These are phyloP conservation scores for Calonectria naviculata DNA, from an alignment of 2,329 filamentous ascomycete genomes.

Conservation along the genomic window DNA sequence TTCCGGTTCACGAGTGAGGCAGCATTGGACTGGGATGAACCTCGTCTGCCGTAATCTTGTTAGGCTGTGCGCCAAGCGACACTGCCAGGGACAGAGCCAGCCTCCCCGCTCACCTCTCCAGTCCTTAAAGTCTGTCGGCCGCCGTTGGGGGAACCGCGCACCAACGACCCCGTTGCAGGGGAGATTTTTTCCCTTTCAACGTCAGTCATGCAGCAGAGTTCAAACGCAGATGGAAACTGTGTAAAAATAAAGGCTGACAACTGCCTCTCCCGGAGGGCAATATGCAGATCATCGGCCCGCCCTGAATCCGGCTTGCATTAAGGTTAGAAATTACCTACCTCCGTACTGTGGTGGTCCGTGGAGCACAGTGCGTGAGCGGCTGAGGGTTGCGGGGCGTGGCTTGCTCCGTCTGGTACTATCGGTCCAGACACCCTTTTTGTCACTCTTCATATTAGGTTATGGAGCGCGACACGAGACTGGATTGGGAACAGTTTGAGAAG, in stretches of 20 bases:
- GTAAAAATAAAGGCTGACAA: not conserved
- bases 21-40: not conserved
- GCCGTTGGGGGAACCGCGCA: not conserved
- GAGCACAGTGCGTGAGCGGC: conserved; percentile 14
- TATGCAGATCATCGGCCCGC: conserved; percentile 4
- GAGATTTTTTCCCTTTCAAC: not conserved
- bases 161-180: not conserved
- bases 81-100: not conserved
- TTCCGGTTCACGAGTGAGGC: not conserved
- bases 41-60: not conserved
- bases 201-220: not conserved
- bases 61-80: not conserved
- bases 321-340: conserved; percentile 6
- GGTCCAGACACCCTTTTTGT: not conserved
- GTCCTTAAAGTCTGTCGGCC: not conserved
- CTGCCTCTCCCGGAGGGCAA: not conserved
- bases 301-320: conserved; percentile 1
- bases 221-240: not conserved
- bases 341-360: not conserved
- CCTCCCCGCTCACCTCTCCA: not conserved
- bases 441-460: not conserved
- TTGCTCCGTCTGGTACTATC: not conserved
- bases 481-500: conserved; percentile 3
- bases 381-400: conserved; percentile 6
- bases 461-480: not conserved